Evolutionary conservation across 352 stramenopile species (phyloP).

Genomic region (Phytophthora citrophthora): DNA sequence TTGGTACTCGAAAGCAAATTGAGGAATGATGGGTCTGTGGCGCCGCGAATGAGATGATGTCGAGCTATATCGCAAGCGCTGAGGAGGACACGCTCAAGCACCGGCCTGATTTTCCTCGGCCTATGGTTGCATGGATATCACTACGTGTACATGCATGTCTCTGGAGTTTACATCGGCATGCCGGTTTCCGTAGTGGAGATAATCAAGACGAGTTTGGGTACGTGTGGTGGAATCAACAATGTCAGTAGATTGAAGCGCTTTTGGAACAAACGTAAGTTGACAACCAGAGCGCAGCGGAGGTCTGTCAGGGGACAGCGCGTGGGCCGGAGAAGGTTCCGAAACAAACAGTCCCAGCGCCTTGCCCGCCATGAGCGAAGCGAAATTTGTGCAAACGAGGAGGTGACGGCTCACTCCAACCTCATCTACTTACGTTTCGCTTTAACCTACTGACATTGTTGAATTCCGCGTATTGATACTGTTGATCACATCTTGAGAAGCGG

Average conservation of each 20-base stretch:
- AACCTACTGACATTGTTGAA: too few relatives aligned
- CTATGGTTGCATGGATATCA: not conserved
- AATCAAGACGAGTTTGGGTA: constrained; percentile 17
- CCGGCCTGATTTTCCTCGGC: constrained; percentile 4
- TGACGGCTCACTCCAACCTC: too few relatives aligned
- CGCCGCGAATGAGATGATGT: not conserved
- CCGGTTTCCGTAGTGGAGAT: constrained; percentile 8
- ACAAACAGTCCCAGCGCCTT: too few relatives aligned
- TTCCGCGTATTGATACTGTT: not conserved
- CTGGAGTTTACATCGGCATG: constrained; percentile 8
- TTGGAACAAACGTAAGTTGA: too few relatives aligned
- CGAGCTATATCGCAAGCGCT: constrained; percentile 1
- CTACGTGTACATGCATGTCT: not conserved
- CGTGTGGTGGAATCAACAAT: not conserved
- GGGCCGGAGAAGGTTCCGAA: too few relatives aligned
- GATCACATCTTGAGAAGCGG: constrained; percentile 10
- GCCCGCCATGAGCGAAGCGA: too few relatives aligned
- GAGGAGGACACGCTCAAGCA: constrained; percentile 4
- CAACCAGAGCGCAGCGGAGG: too few relatives aligned
- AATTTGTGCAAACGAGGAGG: too few relatives aligned
- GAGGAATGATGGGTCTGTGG: constrained; percentile 11
- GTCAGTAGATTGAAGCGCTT: too few relatives aligned
- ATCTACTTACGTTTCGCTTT: too few relatives aligned
- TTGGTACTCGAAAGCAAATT: constrained; percentile 24
- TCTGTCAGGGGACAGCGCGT: too few relatives aligned